Evolutionary conservation across 2,329 filamentous ascomycete species (phyloP).

Genomic region (Paecilomyces sp.): DNA sequence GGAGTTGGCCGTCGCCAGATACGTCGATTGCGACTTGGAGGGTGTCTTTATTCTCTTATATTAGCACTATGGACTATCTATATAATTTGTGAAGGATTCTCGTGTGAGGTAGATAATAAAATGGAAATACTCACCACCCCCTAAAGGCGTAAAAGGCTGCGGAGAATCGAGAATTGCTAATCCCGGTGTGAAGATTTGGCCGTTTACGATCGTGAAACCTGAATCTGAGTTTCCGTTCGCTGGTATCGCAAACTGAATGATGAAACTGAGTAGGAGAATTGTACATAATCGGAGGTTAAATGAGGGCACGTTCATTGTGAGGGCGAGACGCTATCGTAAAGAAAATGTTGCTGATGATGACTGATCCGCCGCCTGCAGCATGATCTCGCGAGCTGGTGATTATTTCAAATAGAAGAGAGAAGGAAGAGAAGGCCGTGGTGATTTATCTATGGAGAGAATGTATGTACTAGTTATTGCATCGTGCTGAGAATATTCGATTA

Average conservation of each 20-base stretch:
- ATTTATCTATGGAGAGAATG: too few relatives aligned
- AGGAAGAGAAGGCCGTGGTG: neutral
- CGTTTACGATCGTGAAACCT: neutral
- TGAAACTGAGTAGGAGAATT: neutral
- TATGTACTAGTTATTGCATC: too few relatives aligned
- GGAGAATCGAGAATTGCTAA: neutral
- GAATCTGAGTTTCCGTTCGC: neutral
- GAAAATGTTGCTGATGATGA: neutral
- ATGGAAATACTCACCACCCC: neutral
- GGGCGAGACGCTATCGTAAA: neutral
- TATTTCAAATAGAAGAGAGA: neutral
- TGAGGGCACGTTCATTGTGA: neutral
- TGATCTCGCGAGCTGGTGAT: neutral
- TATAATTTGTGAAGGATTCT: too few relatives aligned
- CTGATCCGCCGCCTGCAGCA: neutral
- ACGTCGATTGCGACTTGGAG: slow-evolving; percentile 63
- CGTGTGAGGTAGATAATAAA: neutral
- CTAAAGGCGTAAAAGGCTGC: neutral
- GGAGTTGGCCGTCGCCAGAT: slow-evolving; percentile 56
- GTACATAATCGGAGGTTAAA: neutral
- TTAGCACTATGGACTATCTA: neutral
- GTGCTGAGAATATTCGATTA: too few relatives aligned
- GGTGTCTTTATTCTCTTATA: slow-evolving; percentile 20
- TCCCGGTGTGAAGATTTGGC: neutral
- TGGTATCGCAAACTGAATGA: neutral